Conservation (phyloP, 371 early-diverging fungal genomes). For the Batkoa obscura region DNA sequence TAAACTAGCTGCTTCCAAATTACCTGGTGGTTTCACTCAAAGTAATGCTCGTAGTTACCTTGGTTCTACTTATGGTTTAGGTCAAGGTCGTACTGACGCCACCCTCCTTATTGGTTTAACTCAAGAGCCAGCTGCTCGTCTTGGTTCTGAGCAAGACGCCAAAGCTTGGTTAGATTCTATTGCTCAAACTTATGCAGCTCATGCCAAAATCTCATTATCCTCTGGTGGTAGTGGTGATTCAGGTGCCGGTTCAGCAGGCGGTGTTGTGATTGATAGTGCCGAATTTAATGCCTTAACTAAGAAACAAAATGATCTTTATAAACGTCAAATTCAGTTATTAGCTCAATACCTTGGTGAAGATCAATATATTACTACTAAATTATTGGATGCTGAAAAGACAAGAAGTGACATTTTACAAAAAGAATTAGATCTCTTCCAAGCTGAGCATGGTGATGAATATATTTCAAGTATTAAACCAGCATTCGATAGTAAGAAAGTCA, state of each 20-base stretch:
- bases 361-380: conserved; percentile 2
- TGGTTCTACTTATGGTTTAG: conserved; percentile 54
- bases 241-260: conserved; percentile 28
- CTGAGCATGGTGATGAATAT: conserved; percentile 78
- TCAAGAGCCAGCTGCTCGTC: conserved; percentile 69
- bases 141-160: conserved; percentile 65
- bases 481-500: conserved; percentile 70
- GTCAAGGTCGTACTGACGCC: conserved; percentile 64
- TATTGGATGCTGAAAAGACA: conserved; percentile 53
- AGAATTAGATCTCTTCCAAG: conserved; percentile 71
- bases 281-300: conserved; percentile 69
- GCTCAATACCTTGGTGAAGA: conserved; percentile 78
- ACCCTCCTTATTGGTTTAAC: conserved; percentile 63
- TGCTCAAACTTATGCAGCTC: conserved; percentile 60
- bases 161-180: conserved; percentile 71
- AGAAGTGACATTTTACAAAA: conserved; percentile 59
- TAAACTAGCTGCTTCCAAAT: conserved; percentile 71
- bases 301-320: conserved; percentile 59
- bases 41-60: conserved; percentile 59
- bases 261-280: conserved; percentile 64
- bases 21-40: conserved; percentile 86
- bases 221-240: conserved; percentile 33
- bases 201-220: conserved; percentile 52
- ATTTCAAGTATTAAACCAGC: conserved; percentile 69
- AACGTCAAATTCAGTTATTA: conserved; percentile 69